Percentiles rank a stretch among this genome's conserved stretches.
phyloP scores from a whole-genome alignment of 1,284 basidiomycete genomes.

The Leccinum angustisporum region DNA sequence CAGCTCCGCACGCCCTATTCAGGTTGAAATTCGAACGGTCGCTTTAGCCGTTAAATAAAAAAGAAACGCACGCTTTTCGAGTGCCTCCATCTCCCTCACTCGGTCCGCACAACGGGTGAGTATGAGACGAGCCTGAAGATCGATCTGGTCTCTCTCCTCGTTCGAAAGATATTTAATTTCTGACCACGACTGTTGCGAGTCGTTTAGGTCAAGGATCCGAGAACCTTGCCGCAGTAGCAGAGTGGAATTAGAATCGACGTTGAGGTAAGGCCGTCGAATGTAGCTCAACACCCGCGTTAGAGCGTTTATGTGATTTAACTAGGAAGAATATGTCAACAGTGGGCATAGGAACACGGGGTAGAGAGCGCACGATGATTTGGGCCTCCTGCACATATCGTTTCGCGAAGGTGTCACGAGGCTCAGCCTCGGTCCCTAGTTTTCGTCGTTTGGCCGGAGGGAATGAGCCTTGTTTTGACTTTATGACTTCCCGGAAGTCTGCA shows the following conservation, averaged over 20 bases:
- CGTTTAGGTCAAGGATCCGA: slow-evolving; percentile 56
- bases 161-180: slow-evolving; percentile 75
- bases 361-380: slow-evolving; percentile 62
- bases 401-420: slow-evolving; percentile 46
- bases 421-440: slow-evolving; percentile 41
- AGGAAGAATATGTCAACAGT: slow-evolving; percentile 6
- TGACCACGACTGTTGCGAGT: slow-evolving; percentile 57
- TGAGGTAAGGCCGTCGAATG: slow-evolving; percentile 78
- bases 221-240: slow-evolving; percentile 50
- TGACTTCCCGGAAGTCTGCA: slow-evolving; percentile 53
- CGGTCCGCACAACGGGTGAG: slow-evolving; percentile 80
- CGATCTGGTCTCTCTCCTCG: slow-evolving; percentile 87
- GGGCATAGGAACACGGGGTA: neutral
- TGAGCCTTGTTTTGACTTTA: slow-evolving; percentile 47
- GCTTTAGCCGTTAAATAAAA: slow-evolving; percentile 9
- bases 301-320: slow-evolving; percentile 73
- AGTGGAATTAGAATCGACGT: slow-evolving; percentile 58
- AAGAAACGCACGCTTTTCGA: slow-evolving; percentile 74
- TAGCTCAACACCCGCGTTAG: slow-evolving; percentile 67
- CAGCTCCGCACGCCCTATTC: slow-evolving; percentile 63
- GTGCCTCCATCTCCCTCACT: slow-evolving; percentile 79
- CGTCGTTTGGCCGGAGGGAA: slow-evolving; percentile 51
- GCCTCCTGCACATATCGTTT: slow-evolving; percentile 73
- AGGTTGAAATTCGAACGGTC: slow-evolving; percentile 11
- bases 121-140: slow-evolving; percentile 82